Percentiles rank a stretch among this genome's conserved stretches.
phyloP scores from a whole-genome alignment of 768 basidiomycete genomes.

The Agaricus sinodeliciosus region DNA sequence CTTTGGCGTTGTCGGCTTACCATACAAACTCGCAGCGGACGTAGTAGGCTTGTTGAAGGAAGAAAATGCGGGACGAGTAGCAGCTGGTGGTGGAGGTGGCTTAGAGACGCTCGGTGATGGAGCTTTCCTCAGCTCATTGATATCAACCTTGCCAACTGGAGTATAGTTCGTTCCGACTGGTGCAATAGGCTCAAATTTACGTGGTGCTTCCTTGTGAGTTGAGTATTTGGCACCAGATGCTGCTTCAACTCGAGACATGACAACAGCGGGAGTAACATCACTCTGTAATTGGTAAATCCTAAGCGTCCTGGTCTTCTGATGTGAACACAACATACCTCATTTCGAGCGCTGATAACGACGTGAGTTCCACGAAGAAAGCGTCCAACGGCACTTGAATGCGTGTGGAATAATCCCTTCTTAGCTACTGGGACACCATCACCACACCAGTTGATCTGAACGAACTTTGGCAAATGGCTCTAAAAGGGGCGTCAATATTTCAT shows the following conservation, averaged over 20 bases:
- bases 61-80: constrained; percentile 43
- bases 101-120: constrained; percentile 33
- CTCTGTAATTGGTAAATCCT: constrained; percentile 33
- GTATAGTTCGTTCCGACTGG: constrained; percentile 75
- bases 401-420: constrained; percentile 90
- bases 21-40: constrained; percentile 39
- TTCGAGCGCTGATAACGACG: constrained; percentile 80
- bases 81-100: constrained; percentile 32
- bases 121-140: constrained; percentile 47
- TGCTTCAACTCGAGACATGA: constrained; percentile 83
- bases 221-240: constrained; percentile 91
- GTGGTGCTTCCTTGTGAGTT: constrained; percentile 68
- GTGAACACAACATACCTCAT: constrained; percentile 52
- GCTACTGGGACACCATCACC: constrained; percentile 93
- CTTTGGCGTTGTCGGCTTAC: constrained; percentile 22
- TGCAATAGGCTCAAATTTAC: constrained; percentile 71
- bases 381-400: constrained; percentile 75
- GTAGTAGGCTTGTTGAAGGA: constrained; percentile 24
- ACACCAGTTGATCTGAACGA: constrained; percentile 96
- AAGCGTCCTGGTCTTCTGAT: neutral
- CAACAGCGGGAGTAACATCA: constrained; percentile 73
- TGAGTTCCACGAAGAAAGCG: constrained; percentile 79
- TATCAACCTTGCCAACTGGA: constrained; percentile 71
- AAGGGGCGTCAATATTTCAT: constrained; percentile 2
- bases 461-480: constrained; percentile 80